Base-by-base conservation (phyloP, 371 early-diverging fungal species). In the Mucor mucedo region DNA sequence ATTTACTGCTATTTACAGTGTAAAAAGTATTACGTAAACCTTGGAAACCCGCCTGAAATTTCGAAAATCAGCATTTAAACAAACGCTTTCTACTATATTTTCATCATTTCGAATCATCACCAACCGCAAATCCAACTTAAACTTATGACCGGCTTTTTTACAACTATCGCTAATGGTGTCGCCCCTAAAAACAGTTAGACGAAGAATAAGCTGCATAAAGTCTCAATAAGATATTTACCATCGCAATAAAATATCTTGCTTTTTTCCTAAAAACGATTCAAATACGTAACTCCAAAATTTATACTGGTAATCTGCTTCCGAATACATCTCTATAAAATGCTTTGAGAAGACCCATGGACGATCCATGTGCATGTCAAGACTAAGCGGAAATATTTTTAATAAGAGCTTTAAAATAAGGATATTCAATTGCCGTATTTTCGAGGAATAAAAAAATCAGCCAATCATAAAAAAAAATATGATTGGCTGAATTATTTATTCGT, bases 251-350 rank as follows among this genome's bases (percentile, higher is more conserved):
- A 65, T 40, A 60, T 50, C 55, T 59, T 65, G 50, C 39, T 48
- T 55, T 60, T 50, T 60, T 52, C 61, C 61, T 45, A 66, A 56
- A 56, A 60, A 60, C 5, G 61, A 60, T 56, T 66, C 61, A 66
- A 60, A 65, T 11, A 57, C 28, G 55, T 40, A 47, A 14, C 57
- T 42, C 57, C 57, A 57, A 44, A 62, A 62, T 62, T 55, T 54
- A n/a, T 62, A 62, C 47, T 64, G 64, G 52, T 64, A 57, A 58
- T 64, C 64, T 52, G 58, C 58, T 52, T 64, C 64, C 35, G 58
- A 64, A 52, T 64, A 64, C 16, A 58, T 57, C 44, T 64, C 45
- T 58, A 58, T 52, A 33, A 55, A 59, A 41, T 55, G 60, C 52
- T 65, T 65, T 5, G 55, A 60, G n/a, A 65, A 65, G 35, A 60